Evolutionary conservation across 495 filamentous ascomycete species (phyloP), one percentile per base, ranked within the genome.

Genomic region (Penicillium psychrofluorescens): DNA sequence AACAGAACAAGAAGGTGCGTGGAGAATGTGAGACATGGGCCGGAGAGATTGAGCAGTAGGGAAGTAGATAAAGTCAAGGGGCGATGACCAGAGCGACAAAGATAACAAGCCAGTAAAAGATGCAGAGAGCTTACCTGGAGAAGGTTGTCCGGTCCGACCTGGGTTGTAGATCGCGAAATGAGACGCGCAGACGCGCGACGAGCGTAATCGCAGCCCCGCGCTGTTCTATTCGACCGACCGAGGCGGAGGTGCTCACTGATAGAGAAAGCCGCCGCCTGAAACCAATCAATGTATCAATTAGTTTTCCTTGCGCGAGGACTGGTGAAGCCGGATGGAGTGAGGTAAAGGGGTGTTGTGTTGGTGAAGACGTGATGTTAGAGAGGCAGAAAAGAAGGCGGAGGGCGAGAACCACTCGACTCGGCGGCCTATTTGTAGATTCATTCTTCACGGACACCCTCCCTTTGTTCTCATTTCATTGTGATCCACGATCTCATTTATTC

Each of bases 161-260:
- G 37, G 38, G 35, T 31, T 43, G 48, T 55, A 38, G 50, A 56
- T 51, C 44, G 48, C 50, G 48, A 50, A 43, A 41, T 29, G 40
- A 52, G 49, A 58, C 57, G 57, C 57, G 57, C 57, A 57, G 49
- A 55, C 53, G 48, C 53, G 57, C 54, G 22, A 22, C 54, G 22
- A 22, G 22, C 2, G 22, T 22, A 4, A 22, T 4, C 22, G 22
- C 22, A 22, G 22, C 22, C 22, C 22, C 22, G 22, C 22, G 22
- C 22, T 22, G 22, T 6, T 22, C 22, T 22, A 22, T 22, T 22
- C 22, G 54, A 53, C 49, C 48, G 51, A 58, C 54, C 54, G 57
- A 58, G 57, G 58, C 38, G 42, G 41, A 44, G 36, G 35, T 34
- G 7, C 32, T 7, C 32, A 12, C 22, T 22, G 4, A 6, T 22